These are phyloP conservation scores for Rhynchosporium secalis DNA, from an alignment of 2,329 filamentous ascomycete genomes.

Conservation along the genomic window DNA sequence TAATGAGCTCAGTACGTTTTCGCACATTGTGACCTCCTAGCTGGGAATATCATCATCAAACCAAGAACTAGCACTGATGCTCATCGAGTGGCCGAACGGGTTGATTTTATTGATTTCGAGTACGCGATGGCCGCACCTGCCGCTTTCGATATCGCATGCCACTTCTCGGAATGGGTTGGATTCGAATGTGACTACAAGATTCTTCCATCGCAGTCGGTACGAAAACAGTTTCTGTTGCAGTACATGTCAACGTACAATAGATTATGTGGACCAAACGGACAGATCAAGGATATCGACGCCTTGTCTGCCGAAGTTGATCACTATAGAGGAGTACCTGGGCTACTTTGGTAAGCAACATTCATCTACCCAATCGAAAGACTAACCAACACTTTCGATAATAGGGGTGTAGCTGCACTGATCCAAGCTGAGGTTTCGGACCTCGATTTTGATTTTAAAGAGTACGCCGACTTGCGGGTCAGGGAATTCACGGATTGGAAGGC, in stretches of 20 bases:
- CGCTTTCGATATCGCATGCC: conserved; percentile 10
- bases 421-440: conserved; percentile 2
- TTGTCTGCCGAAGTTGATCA: conserved; percentile 2
- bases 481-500: conserved; percentile 7
- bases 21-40: conserved; percentile 5
- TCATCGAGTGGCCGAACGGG: background rate
- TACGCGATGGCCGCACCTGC: conserved; percentile 8
- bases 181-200: conserved; percentile 7
- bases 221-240: conserved; percentile 1
- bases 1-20: conserved; percentile 1
- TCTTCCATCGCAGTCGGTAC: background rate
- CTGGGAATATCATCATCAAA: conserved; percentile 7
- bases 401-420: conserved; percentile 9
- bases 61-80: background rate
- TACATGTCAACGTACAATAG: conserved; percentile 7
- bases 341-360: background rate
- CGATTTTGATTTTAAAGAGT: conserved; percentile 1
- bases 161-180: conserved; percentile 15
- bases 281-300: background rate
- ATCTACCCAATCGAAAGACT: background rate
- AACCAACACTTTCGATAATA: background rate
- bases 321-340: conserved; percentile 3
- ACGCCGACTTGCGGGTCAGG: background rate
- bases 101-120: conserved; percentile 14
- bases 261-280: background rate